Base-by-base conservation (phyloP, 2,329 filamentous ascomycete genomes). In the Arthrinium puccinioides region DNA sequence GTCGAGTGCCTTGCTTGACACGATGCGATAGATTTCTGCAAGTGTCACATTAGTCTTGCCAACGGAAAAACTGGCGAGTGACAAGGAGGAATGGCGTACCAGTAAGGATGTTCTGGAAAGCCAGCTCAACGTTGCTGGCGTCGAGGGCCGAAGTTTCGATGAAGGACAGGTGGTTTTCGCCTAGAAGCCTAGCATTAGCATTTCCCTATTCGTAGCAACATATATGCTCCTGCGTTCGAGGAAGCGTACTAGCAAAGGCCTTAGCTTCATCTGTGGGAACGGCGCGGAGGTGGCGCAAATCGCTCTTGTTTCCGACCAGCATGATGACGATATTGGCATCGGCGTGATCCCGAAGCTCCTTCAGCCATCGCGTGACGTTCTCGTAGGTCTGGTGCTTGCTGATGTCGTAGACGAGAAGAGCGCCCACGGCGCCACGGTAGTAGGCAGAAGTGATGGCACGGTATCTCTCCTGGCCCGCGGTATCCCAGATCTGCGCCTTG, bases 401-500 rank as follows among this genome's bases (percentile, higher is more conserved):
- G 67, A 97, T 97, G 66, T 98, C 90, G 73, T 98, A 98, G 59
- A 98, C 92, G 48, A 98, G 86, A 43, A 98, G 81, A 46, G 92
- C 92, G 55, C 92, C 92, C 40, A 98, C 92, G 38, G 92, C 94
- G 57, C 92, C 94, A 56, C 92, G 85, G 70, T 98, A 98, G 74
- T 98, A 98, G 52, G 92, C 92, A 43, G 92, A 96, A 53, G 92
- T 98, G 65, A 98, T 98, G 63, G 92, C 92, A 62, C 94, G 87
- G 74, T 97, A 98, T 64, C 92, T 84, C 70, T 98, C 92, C 72
- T 98, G 92, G 52, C 92, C 92, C 51, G 92, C 92, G 42, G 92
- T 98, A 73, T 98, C 92, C 92, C 94, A 98, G 59, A 98, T 98
- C 74, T 98, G 92, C 54, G 92, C 92, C 77, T 98, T 98, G 81